Evolutionary conservation across 495 filamentous ascomycete species (phyloP), one percentile per base, ranked within the genome.

Genomic region (Neurospora tetrasperma): DNA sequence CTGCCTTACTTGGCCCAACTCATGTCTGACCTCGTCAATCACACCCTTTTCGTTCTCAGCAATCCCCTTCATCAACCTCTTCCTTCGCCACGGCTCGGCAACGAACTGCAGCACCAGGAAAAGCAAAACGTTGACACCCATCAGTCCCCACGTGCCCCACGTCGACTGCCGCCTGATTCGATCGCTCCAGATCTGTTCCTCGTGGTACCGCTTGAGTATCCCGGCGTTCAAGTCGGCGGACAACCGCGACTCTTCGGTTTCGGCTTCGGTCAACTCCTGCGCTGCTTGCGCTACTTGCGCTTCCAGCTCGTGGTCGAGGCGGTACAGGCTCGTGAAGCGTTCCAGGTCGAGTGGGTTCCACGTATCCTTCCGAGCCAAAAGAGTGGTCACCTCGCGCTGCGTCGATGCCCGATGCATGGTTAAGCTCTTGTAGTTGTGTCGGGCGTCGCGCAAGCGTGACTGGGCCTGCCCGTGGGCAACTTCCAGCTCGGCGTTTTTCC

Each of bases 121-220:
- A 46, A 99, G 79, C 46, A 98, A 80, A 4, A 98, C 90, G 77
- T 99, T 99, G 59, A 98, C 87, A 8, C 96, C 94, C 96, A 99
- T 98, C 75, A 99, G 82, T 0, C 96, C 96, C 91, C 96, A 98
- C 3, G 96, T 99, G 31, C 96, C 94, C 96, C 96, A 99, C 6
- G 96, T 98, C 76, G 90, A 93, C 88, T 97, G 97, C 73, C 96
- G 85, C 54, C 96, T 87, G 79, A 99, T 99, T 79, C 97, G 96
- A 78, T 99, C 96, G 76, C 92, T 95, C 96, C 96, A 99, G 68
- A 99, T 97, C 85, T 99, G 96, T 82, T 99, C 96, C 82, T 99
- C 96, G 82, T 99, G 96, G 83, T 99, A 99, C 39, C 96, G 89
- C 40, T 90, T 90, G 42, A 98, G 84, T 73, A 98, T 98, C 43